Base-by-base conservation (phyloP, 805 yeast genomes). In the Saccharomycopsis amapae region DNA sequence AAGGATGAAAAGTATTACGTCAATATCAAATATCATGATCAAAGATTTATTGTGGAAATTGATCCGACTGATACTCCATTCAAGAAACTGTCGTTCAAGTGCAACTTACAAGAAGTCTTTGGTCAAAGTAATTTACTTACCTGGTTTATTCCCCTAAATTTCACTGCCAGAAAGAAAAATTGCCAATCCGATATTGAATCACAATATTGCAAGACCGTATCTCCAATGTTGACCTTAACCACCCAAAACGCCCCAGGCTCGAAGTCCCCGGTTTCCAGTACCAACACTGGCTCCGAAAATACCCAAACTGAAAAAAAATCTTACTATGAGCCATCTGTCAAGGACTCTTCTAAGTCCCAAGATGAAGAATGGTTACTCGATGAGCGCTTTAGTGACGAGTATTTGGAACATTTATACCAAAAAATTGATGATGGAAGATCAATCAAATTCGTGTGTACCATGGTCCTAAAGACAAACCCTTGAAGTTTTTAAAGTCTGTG, bases 121-220 rank as follows among this genome's bases (percentile, higher is more conserved):
- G 51, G 53, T 2, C 26, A 30, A 3, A 10, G 26, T 15, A 40
- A 32, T 15, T 36, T 31, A 4, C 13, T 40, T 2, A 18, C 36
- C 13, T 49, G 53, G 53, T 40, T 43, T 20, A n/a, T 49, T 12
- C 53, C 53, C 2, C 12, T 34, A 10, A 47, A 42, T n/a, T 18
- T 34, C 23, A 36, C 7, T 7, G 15, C n/a, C 17, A 28, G 7
- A 18, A 38, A 22, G 3, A 28, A 19, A 26, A 43, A 18, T 30
- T 12, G 10, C 7, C 12, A 7, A 26, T 26, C 30, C 30, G 30
- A 26, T 12, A 9, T 26, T 9, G 30, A 26, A 26, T 26, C 30
- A 7, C 30, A 26, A 26, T 7, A 12, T 12, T 7, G 30, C 12
- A 26, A 7, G 12, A 26, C 30, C 10, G 12, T 26, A 12, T 26